Base-by-base conservation (phyloP, 768 basidiomycete species). In the Phanerochaete sordida region DNA sequence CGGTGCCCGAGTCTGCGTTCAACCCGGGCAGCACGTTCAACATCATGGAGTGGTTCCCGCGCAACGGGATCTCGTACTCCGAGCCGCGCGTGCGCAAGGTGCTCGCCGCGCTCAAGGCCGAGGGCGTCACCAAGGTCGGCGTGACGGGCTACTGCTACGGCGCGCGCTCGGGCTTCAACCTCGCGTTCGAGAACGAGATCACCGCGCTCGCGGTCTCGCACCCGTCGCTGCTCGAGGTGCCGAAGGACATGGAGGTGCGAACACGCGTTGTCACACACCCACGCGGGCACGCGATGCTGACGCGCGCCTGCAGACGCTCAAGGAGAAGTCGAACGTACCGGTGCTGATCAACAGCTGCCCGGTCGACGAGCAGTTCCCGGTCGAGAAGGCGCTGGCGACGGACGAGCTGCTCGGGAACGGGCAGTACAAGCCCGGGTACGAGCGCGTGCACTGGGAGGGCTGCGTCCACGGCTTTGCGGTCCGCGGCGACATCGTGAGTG, bases 71-170 rank as follows among this genome's bases (percentile, higher is more conserved):
- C 12, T 67, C 65, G 19, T 35, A 26, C 27, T 62, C 48, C 31
- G 35, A 31, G 39, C 83, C 84, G 1, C 13, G 65, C 2, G 62
- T 89, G 27, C 79, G 89, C 72, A 82, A 79, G 51, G 82, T 87
- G 46, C 76, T 88, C 31, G 70, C 68, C 3, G 81, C 75, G 0
- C 78, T 92, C 61, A 85, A 84, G 68, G 80, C 72, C 31, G 66
- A 81, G 61, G 90, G 88, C 1, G 75, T 91, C 23, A 83, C 76
- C 1, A 69, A 69, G 7, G 79, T 91, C 58, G 87, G 75, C 0
- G 83, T 84, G 0, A 80, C 81, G 4, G 88, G 87, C 2, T 91
- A 84, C 75, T 92, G 90, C 75, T 85, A 81, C 57, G 86, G 87
- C 60, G 88, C 71, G 15, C 83, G 84, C 49, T 83, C 83, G 56